Evolutionary conservation across 768 basidiomycete species (phyloP).

Genomic region (Termitomyces sp.): DNA sequence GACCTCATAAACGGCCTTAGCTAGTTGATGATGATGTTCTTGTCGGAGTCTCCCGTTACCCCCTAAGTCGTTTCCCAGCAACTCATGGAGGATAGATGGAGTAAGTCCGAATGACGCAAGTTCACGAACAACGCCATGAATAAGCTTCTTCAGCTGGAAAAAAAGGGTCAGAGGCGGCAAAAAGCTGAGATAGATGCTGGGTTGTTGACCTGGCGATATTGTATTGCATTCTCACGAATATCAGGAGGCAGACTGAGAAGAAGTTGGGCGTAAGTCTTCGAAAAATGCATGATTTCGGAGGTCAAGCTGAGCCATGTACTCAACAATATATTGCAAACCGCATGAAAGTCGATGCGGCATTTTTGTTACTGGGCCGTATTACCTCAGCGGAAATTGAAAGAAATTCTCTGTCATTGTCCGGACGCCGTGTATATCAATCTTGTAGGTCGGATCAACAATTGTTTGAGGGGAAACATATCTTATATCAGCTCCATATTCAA

Average conservation of each 20-base stretch:
- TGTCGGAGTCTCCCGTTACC: slow-evolving; percentile 18
- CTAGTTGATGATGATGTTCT: slow-evolving; percentile 4
- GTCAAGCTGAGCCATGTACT: slow-evolving; percentile 1
- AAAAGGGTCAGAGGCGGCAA: background rate
- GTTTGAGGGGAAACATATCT: background rate
- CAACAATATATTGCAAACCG: background rate
- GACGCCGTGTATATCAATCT: background rate
- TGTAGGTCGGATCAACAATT: background rate
- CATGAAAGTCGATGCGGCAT: background rate
- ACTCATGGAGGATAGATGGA: slow-evolving; percentile 42
- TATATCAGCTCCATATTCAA: background rate
- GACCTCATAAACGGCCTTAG: slow-evolving; percentile 54
- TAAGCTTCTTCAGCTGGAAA: slow-evolving; percentile 80
- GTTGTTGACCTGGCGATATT: slow-evolving; percentile 66
- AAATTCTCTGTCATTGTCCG: background rate
- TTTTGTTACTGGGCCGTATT: slow-evolving; percentile 1
- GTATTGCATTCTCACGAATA: slow-evolving; percentile 71
- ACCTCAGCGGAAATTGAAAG: background rate
- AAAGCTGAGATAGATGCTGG: background rate
- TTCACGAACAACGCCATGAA: slow-evolving; percentile 77
- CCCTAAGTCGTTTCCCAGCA: slow-evolving; percentile 23
- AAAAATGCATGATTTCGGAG: slow-evolving; percentile 56
- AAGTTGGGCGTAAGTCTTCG: slow-evolving; percentile 62
- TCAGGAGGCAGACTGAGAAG: slow-evolving; percentile 70
- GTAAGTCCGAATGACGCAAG: slow-evolving; percentile 64